Conservation (phyloP, 2,329 filamentous ascomycete species). For the Mollisiaceae sp. region DNA sequence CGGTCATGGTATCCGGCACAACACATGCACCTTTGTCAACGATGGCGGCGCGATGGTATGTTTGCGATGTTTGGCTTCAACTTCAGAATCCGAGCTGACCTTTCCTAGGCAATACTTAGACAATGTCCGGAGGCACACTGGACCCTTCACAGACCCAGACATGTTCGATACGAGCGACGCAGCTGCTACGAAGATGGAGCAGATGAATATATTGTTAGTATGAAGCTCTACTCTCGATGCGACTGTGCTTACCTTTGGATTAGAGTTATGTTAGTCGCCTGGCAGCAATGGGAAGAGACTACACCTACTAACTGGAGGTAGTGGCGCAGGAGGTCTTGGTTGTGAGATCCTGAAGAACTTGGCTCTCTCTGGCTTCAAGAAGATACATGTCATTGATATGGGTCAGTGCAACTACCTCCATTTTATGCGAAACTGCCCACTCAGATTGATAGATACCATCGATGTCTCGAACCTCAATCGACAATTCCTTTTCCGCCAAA, state of each 20-base stretch:
- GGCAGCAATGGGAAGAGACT: neutral
- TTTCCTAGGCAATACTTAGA: constrained; percentile 78
- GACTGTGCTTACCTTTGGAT: constrained; percentile 22
- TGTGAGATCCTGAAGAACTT: constrained; percentile 98
- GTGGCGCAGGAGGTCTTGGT: constrained; percentile 90
- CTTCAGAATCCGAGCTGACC: constrained; percentile 16
- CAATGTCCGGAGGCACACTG: constrained; percentile 74
- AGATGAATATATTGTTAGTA: constrained; percentile 74
- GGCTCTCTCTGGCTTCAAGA: constrained; percentile 91
- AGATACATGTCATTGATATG: constrained; percentile 99
- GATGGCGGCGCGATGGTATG: constrained; percentile 34
- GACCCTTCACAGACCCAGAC: constrained; percentile 77
- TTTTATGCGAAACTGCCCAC: neutral
- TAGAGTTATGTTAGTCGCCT: constrained; percentile 42
- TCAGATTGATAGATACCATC: constrained; percentile 75
- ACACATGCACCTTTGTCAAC: constrained; percentile 13
- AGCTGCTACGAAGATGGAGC: constrained; percentile 61
- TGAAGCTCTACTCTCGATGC: constrained; percentile 22
- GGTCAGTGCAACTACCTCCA: constrained; percentile 55
- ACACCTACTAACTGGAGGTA: constrained; percentile 47
- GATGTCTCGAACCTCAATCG: constrained; percentile 98
- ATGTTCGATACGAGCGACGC: constrained; percentile 54
- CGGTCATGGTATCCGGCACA: constrained; percentile 34
- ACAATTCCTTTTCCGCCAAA: constrained; percentile 92
- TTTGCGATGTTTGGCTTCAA: neutral